Evolutionary conservation across 805 yeast genomes (phyloP).

Genomic region (Wickerhamiella lipophila): DNA sequence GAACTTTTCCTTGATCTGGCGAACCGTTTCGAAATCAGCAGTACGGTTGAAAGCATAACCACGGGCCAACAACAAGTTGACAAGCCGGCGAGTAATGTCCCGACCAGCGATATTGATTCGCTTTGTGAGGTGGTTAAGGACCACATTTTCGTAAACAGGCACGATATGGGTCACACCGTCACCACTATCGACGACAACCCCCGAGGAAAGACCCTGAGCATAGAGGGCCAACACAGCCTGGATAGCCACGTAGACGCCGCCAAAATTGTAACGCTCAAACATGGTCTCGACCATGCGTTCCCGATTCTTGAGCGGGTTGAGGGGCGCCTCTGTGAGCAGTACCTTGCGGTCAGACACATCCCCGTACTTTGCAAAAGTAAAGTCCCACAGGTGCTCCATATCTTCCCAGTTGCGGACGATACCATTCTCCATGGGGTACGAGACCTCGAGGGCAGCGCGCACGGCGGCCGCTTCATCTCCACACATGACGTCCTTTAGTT

Average conservation of each 20-base stretch:
- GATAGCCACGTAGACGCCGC: slow-evolving; percentile 89
- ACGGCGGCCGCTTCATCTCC: slow-evolving; percentile 91
- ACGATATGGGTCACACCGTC: slow-evolving; percentile 98
- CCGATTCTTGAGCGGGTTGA: slow-evolving; percentile 86
- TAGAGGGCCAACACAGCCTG: slow-evolving; percentile 97
- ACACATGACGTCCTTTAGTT: slow-evolving; percentile 92
- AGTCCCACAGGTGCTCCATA: slow-evolving; percentile 97
- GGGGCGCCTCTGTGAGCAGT: slow-evolving; percentile 91
- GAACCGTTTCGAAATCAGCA: slow-evolving; percentile 96
- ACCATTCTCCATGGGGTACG: slow-evolving; percentile 99
- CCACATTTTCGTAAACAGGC: slow-evolving; percentile 94
- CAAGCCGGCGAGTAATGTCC: slow-evolving; percentile 93
- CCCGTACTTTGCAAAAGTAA: slow-evolving; percentile 87
- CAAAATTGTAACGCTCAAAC: slow-evolving; percentile 83
- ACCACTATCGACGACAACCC: slow-evolving; percentile 97
- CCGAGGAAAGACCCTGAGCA: slow-evolving; percentile 92
- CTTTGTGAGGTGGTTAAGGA: slow-evolving; percentile 83
- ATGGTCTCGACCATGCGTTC: slow-evolving; percentile 84
- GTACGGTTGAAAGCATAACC: slow-evolving; percentile 98
- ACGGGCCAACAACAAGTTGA: slow-evolving; percentile 79
- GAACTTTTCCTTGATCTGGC: slow-evolving; percentile 91
- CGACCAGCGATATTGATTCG: slow-evolving; percentile 96
- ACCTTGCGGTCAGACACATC: slow-evolving; percentile 63
- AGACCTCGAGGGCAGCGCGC: slow-evolving; percentile 76
- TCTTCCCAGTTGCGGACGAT: slow-evolving; percentile 96